phyloP scores from a whole-genome alignment of 257 asterid species.

The Lantana camara region DNA sequence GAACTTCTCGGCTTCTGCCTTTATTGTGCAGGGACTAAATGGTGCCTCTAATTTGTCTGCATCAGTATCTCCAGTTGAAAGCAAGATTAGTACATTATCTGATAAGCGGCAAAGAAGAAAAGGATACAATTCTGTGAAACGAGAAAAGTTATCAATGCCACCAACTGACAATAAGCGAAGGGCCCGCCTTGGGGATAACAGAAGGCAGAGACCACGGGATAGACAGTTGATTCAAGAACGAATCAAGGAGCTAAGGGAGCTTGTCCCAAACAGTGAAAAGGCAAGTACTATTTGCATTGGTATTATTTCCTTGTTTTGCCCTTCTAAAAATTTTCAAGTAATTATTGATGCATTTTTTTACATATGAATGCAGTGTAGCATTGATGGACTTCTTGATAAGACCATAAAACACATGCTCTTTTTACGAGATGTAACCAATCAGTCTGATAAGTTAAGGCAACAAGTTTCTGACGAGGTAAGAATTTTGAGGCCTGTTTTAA shows the following conservation, averaged over 20 bases:
- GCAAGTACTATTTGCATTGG: slow-evolving; percentile 39
- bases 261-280: slow-evolving; percentile 81
- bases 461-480: slow-evolving; percentile 57
- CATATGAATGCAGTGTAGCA: slow-evolving; percentile 85
- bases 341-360: slow-evolving; percentile 20
- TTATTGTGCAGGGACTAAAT: slow-evolving; percentile 28
- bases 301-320: not conserved
- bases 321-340: slow-evolving; percentile 21
- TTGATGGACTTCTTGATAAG: slow-evolving; percentile 88
- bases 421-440: slow-evolving; percentile 62
- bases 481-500: not conserved
- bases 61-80: slow-evolving; percentile 51
- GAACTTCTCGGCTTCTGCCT: slow-evolving; percentile 44
- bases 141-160: slow-evolving; percentile 38
- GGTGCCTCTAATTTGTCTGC: slow-evolving; percentile 26
- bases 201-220: slow-evolving; percentile 83
- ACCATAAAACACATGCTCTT: slow-evolving; percentile 91
- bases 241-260: slow-evolving; percentile 85
- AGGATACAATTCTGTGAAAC: slow-evolving; percentile 29
- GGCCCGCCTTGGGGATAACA: slow-evolving; percentile 42
- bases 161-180: slow-evolving; percentile 55
- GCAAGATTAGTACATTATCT: slow-evolving; percentile 38
- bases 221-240: slow-evolving; percentile 93
- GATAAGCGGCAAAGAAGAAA: slow-evolving; percentile 47
- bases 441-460: slow-evolving; percentile 66